Conservation (phyloP, 2,329 filamentous ascomycete species). For the Colletotrichum tabaci region DNA sequence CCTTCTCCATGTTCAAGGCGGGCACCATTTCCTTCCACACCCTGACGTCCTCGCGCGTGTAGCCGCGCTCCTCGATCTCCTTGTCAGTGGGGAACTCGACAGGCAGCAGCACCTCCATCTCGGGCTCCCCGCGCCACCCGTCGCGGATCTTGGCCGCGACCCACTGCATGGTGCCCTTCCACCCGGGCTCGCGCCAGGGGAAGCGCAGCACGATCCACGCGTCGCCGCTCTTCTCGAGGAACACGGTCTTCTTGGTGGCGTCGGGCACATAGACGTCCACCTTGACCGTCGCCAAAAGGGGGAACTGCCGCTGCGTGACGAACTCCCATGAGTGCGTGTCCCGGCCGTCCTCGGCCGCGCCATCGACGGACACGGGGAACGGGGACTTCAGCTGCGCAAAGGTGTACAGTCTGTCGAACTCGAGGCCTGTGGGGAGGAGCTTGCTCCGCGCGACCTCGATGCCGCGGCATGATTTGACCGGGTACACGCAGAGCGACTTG, state of each 20-base stretch:
- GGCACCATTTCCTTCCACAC: slow-evolving; percentile 74
- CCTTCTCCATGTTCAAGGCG: slow-evolving; percentile 70
- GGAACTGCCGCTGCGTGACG: slow-evolving; percentile 78
- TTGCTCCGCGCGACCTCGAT: slow-evolving; percentile 79
- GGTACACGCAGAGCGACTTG: slow-evolving; percentile 83
- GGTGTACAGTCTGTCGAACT: slow-evolving; percentile 86
- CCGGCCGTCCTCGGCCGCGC: slow-evolving; percentile 54
- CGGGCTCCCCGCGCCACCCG: slow-evolving; percentile 65
- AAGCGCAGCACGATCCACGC: slow-evolving; percentile 78
- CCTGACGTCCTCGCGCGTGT: slow-evolving; percentile 71
- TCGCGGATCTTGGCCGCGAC: slow-evolving; percentile 66
- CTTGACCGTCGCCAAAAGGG: slow-evolving; percentile 79
- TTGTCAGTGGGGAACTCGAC: slow-evolving; percentile 71
- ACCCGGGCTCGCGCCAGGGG: slow-evolving; percentile 68
- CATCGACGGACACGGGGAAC: slow-evolving; percentile 58
- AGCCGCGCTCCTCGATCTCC: slow-evolving; percentile 72
- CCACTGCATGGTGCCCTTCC: slow-evolving; percentile 62
- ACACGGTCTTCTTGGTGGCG: slow-evolving; percentile 64
- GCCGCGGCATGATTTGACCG: slow-evolving; percentile 85
- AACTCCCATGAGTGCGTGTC: slow-evolving; percentile 74
- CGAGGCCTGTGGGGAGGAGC: slow-evolving; percentile 78
- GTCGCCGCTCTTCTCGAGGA: slow-evolving; percentile 61
- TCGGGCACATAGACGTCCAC: slow-evolving; percentile 80
- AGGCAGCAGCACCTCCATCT: slow-evolving; percentile 77
- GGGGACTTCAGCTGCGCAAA: slow-evolving; percentile 78